Percentiles rank a stretch among this genome's conserved stretches.
phyloP scores from a whole-genome alignment of 495 filamentous ascomycete genomes.

The Neurospora sp. region DNA sequence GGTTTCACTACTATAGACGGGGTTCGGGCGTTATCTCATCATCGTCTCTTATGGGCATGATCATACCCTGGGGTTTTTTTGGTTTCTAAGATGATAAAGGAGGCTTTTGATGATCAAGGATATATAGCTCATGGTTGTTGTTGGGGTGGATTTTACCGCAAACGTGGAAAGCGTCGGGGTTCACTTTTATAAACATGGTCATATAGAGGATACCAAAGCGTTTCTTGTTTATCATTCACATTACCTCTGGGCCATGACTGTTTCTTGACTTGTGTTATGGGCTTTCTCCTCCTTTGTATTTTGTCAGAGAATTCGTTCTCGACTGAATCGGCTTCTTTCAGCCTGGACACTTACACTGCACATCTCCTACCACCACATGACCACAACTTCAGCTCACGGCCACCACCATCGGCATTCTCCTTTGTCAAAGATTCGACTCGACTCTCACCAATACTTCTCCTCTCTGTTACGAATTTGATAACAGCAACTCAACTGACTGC shows the following conservation, averaged over 20 bases:
- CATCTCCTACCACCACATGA: neutral
- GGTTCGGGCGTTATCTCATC: neutral
- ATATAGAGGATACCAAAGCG: neutral
- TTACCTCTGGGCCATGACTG: neutral
- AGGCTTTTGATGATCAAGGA: neutral
- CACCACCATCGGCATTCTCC: neutral
- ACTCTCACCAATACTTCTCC: neutral
- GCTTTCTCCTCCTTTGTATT: neutral
- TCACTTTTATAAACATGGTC: neutral
- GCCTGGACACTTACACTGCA: neutral
- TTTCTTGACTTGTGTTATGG: neutral
- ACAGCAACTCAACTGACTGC: neutral
- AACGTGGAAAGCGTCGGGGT: neutral
- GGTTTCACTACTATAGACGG: neutral
- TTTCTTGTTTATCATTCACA: neutral
- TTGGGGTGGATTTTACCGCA: neutral
- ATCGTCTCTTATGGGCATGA: neutral
- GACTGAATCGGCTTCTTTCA: too few species aligned
- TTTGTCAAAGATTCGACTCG: neutral
- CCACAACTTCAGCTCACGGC: neutral
- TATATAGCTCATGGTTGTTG: neutral
- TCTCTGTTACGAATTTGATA: neutral
- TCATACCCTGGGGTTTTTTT: neutral
- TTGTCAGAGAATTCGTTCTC: neutral
- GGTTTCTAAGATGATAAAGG: neutral